These are phyloP conservation scores for Magnusiomyces paraingens DNA, from an alignment of 1,139 yeast genomes.

Conservation along the genomic window DNA sequence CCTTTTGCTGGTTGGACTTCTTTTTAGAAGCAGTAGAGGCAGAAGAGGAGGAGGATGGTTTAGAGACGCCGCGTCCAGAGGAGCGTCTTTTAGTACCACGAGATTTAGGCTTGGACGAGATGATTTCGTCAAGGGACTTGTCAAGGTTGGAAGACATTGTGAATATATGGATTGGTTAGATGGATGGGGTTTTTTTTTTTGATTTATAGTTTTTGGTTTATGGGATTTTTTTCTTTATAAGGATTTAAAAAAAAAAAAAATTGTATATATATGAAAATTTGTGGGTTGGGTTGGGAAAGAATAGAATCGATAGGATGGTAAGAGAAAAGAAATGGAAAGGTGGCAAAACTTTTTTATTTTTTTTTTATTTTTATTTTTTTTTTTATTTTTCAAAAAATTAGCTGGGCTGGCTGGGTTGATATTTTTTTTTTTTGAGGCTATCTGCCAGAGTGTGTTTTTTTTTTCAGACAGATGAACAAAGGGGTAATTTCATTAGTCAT, in stretches of 20 bases:
- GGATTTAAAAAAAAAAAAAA: neutral
- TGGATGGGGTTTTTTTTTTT: no score
- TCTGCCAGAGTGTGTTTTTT: neutral
- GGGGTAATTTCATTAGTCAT: neutral
- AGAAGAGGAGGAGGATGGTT: constrained; percentile 31
- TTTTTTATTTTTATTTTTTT: constrained; percentile 1
- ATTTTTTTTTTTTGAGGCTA: neutral
- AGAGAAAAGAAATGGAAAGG: neutral
- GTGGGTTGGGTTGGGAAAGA: neutral
- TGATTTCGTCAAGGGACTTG: constrained; percentile 92
- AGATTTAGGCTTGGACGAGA: constrained; percentile 52
- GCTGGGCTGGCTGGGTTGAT: neutral
- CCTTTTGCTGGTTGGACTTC: constrained; percentile 18
- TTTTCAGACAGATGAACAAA: no score
- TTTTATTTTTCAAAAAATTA: no score
- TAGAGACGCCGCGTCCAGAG: constrained; percentile 27
- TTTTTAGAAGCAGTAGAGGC: constrained; percentile 27
- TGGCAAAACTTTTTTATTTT: neutral
- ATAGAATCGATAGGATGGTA: neutral
- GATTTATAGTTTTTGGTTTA: no score
- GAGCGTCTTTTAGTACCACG: constrained; percentile 17
- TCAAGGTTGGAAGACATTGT: constrained; percentile 67
- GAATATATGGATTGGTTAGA: neutral
- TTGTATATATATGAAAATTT: neutral
- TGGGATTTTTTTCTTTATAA: neutral